Evolutionary conservation across 179 eudicot genomes (phyloP).

Genomic region (Gypsophila paniculata): DNA sequence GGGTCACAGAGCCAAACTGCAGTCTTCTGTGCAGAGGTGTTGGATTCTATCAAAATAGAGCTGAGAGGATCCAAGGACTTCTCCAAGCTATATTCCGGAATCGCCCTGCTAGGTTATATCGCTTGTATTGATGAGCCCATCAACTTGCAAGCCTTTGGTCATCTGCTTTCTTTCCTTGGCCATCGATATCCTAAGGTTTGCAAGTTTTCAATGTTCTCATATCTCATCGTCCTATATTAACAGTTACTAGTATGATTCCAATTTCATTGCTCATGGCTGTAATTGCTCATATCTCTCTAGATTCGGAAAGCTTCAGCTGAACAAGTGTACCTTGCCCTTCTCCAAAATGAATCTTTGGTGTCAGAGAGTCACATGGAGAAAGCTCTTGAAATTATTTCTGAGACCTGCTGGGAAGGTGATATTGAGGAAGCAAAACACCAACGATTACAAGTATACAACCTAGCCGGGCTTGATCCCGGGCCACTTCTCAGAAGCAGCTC

Average conservation of each 20-base stretch:
- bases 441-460: constrained; percentile 45
- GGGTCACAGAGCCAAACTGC: constrained; percentile 58
- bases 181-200: constrained; percentile 97
- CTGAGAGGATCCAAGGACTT: constrained; percentile 83
- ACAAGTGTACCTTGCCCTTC: constrained; percentile 82
- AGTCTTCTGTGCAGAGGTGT: constrained; percentile 61
- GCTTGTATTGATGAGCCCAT: constrained; percentile 65
- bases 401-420: constrained; percentile 95
- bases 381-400: constrained; percentile 75
- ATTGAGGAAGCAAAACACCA: constrained; percentile 63
- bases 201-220: constrained; percentile 11
- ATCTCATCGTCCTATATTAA: background rate
- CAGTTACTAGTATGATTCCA: background rate
- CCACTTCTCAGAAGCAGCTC: constrained; percentile 32
- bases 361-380: constrained; percentile 60
- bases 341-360: constrained; percentile 60
- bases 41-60: constrained; percentile 67
- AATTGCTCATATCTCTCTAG: constrained; percentile 32
- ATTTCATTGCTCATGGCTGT: constrained; percentile 7
- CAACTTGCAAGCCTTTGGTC: constrained; percentile 59
- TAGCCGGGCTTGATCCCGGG: constrained; percentile 53
- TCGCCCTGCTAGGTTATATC: constrained; percentile 82
- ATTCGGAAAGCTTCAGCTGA: constrained; percentile 87
- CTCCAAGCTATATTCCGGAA: constrained; percentile 81
- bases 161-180: constrained; percentile 67